Evolutionary conservation across 1,284 basidiomycete species (phyloP).

Genomic region (Cryptococcus sp.): DNA sequence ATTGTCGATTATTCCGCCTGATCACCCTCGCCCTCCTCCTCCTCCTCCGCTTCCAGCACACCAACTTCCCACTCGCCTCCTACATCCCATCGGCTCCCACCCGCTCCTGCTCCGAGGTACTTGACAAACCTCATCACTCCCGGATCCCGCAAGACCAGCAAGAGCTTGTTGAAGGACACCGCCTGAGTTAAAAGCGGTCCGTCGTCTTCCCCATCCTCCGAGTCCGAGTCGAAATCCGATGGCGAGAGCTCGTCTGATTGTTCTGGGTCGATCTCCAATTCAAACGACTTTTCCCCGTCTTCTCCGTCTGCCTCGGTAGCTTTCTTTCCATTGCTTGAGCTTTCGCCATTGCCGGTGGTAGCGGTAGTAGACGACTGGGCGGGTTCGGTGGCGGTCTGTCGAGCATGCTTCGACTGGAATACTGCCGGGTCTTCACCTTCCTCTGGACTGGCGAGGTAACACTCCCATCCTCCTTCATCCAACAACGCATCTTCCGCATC

Average conservation of each 20-base stretch:
- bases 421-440: conserved; percentile 92
- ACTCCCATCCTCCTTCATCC: conserved; percentile 93
- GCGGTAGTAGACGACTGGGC: conserved; percentile 9
- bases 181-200: conserved; percentile 83
- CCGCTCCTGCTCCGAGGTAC: conserved; percentile 79
- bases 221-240: conserved; percentile 50
- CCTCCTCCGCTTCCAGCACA: conserved; percentile 48
- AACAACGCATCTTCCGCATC: conserved; percentile 47
- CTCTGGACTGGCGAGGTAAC: conserved; percentile 89
- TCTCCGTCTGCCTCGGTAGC: conserved; percentile 13
- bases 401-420: conserved; percentile 60
- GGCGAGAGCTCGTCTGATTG: conserved; percentile 46
- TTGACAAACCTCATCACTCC: conserved; percentile 91
- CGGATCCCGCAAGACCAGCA: conserved; percentile 86
- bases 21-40: conserved; percentile 28
- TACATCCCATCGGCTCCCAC: conserved; percentile 84
- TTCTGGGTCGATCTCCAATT: conserved; percentile 47
- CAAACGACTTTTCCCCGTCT: conserved; percentile 33
- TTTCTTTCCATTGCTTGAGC: neutral
- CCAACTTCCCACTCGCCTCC: conserved; percentile 79
- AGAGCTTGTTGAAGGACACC: conserved; percentile 83
- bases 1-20: too few species aligned
- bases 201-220: conserved; percentile 57
- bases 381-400: conserved; percentile 2
- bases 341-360: neutral